A percentile compares a stretch with the other conserved stretches of the same genome.
phyloP scores from a whole-genome alignment of 371 early-diverging fungal species.

The Apophysomyces sp. region DNA sequence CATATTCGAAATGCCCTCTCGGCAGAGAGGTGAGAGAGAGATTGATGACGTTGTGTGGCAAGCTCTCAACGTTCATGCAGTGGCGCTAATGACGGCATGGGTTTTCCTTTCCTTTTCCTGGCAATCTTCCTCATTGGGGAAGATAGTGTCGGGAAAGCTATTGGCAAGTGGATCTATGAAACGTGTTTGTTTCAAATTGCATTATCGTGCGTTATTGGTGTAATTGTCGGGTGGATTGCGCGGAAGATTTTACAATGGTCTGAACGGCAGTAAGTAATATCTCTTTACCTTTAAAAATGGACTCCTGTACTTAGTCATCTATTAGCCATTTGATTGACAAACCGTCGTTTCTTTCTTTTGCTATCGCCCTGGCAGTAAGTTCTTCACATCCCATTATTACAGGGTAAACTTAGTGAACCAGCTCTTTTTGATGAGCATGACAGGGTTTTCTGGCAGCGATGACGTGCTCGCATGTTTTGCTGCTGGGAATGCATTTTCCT shows the following conservation, averaged over 20 bases:
- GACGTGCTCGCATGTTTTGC: constrained; percentile 91
- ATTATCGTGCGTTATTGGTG: constrained; percentile 77
- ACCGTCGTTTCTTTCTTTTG: constrained; percentile 87
- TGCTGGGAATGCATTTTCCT: constrained; percentile 89
- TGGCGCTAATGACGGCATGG: constrained; percentile 85
- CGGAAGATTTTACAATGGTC: constrained; percentile 74
- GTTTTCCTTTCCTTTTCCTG: constrained; percentile 88
- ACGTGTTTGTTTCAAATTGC: constrained; percentile 80
- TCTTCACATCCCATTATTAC: neutral
- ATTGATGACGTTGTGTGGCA: neutral
- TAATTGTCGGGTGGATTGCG: constrained; percentile 72
- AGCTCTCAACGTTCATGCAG: constrained; percentile 25
- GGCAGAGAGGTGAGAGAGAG: constrained; percentile 68
- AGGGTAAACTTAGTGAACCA: constrained; percentile 13
- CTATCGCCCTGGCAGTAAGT: constrained; percentile 84
- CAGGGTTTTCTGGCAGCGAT: constrained; percentile 82
- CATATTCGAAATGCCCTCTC: constrained; percentile 87
- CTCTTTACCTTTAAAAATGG: neutral
- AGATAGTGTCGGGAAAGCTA: constrained; percentile 56
- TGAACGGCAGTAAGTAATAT: constrained; percentile 51
- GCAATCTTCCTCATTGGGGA: constrained; percentile 71
- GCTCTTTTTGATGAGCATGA: constrained; percentile 79
- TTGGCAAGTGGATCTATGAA: constrained; percentile 78
- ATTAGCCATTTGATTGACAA: constrained; percentile 83
- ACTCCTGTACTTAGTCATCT: neutral